Base-by-base conservation (phyloP, 352 stramenopile species). In the Pythium graminicola region DNA sequence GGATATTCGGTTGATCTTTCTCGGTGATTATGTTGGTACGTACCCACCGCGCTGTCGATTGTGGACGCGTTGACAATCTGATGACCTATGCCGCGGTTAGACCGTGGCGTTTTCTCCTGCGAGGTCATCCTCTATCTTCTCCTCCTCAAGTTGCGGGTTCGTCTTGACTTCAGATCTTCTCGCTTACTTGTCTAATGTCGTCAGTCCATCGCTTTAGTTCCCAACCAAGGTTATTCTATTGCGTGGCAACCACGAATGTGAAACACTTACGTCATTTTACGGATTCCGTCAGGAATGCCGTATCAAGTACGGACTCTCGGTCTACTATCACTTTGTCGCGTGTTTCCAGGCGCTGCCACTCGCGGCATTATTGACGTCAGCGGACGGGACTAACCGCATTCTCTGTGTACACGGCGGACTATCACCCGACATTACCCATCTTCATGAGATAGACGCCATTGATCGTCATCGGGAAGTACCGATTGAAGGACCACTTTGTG, bases 271-370 rank as follows among this genome's bases (percentile, higher is more conserved):
- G 70, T 96, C 96, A 57, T 99, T 99, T 62, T 99, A 99, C 69
- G 97, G 97, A n/a, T 99, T 99, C 63, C 98, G 98, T 43, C 90
- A 97, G 62, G 97, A 99, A 73, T 99, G 97, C 40, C 60, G 86
- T 0, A 57, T 61, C 38, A 93, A 93, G 52, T 93, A 89, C 54
- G 81, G 81, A 7, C 71, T 77, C 16, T 54, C 81, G 10, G 61
- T 89, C 16, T 93, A 90, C 66, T 89, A 89, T 52, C 79, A 80
- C 42, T 76, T 78, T 58, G 69, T 93, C 59, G 86, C 86, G 54
- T 93, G 81, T 50, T 93, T 93, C 44, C 76, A 93, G 60, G 82
- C 65, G 60, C 83, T 93, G 72, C 79, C 81, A 28, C 51, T 93
- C 22, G 79, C 79, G 1, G 81, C 81, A n/a, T n/a, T n/a, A n/a